phyloP scores from a whole-genome alignment of 192 early-diverging fungal genomes.

The Thoreauomyces humboldtii region DNA sequence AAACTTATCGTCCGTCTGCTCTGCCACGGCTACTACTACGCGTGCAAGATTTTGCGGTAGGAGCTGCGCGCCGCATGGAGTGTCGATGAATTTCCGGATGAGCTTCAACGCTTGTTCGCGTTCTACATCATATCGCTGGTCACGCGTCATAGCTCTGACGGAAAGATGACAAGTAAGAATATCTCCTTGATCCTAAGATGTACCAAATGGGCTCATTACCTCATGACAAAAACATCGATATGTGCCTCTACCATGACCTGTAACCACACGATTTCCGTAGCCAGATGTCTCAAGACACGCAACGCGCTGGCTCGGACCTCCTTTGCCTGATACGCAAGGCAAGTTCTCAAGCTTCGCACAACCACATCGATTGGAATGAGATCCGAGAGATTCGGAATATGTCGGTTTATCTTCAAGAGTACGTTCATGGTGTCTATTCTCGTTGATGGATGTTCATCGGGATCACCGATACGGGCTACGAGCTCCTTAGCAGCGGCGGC shows the following conservation, averaged over 20 bases:
- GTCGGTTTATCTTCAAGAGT: not conserved
- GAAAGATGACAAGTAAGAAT: no score
- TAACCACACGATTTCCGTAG: constrained; percentile 40
- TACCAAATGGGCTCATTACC: constrained; percentile 40
- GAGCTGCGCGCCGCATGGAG: constrained; percentile 55
- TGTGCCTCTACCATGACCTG: constrained; percentile 48
- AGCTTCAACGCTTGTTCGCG: constrained; percentile 77
- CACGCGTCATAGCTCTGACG: constrained; percentile 48
- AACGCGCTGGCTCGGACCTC: constrained; percentile 66
- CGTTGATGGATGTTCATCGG: not conserved
- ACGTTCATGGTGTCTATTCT: constrained; percentile 13
- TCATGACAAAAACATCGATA: constrained; percentile 72
- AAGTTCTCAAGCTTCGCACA: constrained; percentile 35
- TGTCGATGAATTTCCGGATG: constrained; percentile 66
- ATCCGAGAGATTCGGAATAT: not conserved
- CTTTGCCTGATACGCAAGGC: constrained; percentile 41
- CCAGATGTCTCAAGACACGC: constrained; percentile 60
- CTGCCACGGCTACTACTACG: constrained; percentile 72
- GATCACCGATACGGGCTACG: no score
- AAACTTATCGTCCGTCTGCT: constrained; percentile 74
- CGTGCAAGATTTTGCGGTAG: constrained; percentile 65
- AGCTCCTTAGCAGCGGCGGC: no score
- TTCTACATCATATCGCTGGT: constrained; percentile 67
- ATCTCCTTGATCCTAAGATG: not conserved
- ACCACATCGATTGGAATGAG: not conserved